phyloP scores from a whole-genome alignment of 306 rosid genomes.

The Acmispon strigosus region DNA sequence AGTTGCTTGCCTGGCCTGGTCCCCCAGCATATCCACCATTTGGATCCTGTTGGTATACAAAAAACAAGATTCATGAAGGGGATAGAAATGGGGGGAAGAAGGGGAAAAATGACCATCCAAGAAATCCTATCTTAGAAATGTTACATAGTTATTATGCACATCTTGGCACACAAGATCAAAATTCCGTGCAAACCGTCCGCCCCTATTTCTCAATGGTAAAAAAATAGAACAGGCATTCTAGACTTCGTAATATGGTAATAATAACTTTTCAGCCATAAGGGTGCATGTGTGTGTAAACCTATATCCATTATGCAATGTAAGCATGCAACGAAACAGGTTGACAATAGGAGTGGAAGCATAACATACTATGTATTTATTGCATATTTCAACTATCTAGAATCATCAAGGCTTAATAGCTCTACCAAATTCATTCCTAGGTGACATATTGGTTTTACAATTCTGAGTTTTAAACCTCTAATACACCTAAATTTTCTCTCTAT shows the following conservation, averaged over 20 bases:
- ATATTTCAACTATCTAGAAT: background rate
- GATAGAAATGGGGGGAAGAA: background rate
- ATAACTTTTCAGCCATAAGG: background rate
- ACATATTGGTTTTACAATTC: background rate
- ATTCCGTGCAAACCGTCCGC: background rate
- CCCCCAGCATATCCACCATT: conserved; percentile 93
- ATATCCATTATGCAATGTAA: background rate
- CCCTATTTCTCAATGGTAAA: background rate
- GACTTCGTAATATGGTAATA: no score
- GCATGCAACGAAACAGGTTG: background rate
- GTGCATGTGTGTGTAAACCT: background rate
- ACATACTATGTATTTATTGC: background rate
- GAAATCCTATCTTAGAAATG: background rate
- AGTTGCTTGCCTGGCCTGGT: conserved; percentile 87
- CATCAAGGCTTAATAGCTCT: background rate
- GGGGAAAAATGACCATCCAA: conserved; percentile 2
- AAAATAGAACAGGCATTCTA: background rate
- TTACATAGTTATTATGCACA: no score
- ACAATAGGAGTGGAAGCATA: background rate
- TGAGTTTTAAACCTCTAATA: background rate
- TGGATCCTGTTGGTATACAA: conserved; percentile 54
- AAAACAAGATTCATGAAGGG: background rate
- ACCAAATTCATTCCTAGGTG: no score
- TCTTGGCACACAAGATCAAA: background rate
- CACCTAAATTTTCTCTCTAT: no score